Base-by-base conservation (phyloP, 768 basidiomycete genomes). In the Pholiota molesta region DNA sequence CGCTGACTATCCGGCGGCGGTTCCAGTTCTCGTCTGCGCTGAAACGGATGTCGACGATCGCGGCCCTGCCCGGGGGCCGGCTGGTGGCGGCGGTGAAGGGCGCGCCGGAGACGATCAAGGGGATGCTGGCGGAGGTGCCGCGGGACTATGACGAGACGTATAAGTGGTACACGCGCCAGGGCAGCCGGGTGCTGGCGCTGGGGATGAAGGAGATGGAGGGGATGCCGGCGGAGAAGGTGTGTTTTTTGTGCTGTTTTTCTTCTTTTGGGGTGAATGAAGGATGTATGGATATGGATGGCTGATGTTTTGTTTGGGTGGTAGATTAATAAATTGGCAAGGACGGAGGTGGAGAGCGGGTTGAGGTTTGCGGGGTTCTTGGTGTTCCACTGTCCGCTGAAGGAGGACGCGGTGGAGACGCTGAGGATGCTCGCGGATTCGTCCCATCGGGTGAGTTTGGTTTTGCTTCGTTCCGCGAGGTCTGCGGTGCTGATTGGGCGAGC, bases 21-120 rank as follows among this genome's bases (percentile, higher is more conserved):
- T 99, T 95, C 85, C 97, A 98, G 68, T 99, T 99, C 79, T 97
- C 95, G 19, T 97, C 95, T 2, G 93, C 95, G 0, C 82, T 99
- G 52, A 99, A 99, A 77, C 87, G 97, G 65, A 99, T 99, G 97
- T 94, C 94, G 2, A 98, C 96, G 1, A 79, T 99, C 7, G 85
- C 86, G 1, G 78, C 84, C 40, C 81, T 90, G 5, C 86, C 85
- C 11, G 83, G 83, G 1, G 86, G 86, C 16, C 84, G 80, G 60
- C 79, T 83, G 3, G 66, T 93, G 8, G 84, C 83, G 4, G 83
- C 95, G 1, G 95, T 97, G 59, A 99, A 99, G 76, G 97, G 97
- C 54, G 97, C 97, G 0, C 97, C 97, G 0, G 97, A 99, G 76
- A 98, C 96, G 2, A 92, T 99, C 73, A 95, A 92, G 73, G 75